A percentile compares a stretch with the other conserved stretches of the same genome.
Evolutionary conservation across 2,329 filamentous ascomycete genomes (phyloP).

Genomic region (Paecilomyces formosus): DNA sequence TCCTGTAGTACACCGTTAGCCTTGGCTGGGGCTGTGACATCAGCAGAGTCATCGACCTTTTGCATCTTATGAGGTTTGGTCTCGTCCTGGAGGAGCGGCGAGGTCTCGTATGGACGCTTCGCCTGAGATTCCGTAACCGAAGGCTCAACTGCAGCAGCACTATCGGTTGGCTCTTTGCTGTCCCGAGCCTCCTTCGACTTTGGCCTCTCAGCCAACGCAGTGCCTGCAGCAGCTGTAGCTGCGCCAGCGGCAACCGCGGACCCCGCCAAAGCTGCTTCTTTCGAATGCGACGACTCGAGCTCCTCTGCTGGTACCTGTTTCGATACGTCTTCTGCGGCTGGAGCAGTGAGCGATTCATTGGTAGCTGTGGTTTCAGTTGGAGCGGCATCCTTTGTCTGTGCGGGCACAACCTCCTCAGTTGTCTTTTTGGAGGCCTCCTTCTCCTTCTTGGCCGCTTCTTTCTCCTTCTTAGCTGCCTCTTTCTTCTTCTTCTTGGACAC

Average conservation of each 20-base stretch:
- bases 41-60: constrained; percentile 21
- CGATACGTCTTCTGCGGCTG: not conserved
- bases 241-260: not conserved
- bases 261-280: not conserved
- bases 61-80: constrained; percentile 27
- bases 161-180: not conserved
- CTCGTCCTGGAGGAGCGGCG: constrained; percentile 21
- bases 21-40: not conserved
- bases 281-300: not conserved
- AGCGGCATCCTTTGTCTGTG: not conserved
- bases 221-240: not conserved
- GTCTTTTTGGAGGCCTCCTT: not conserved
- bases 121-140: constrained; percentile 9
- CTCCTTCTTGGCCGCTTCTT: no score
- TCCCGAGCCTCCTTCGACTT: not conserved
- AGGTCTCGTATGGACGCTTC: constrained; percentile 31
- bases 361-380: not conserved
- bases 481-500: no score
- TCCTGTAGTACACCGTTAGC: not conserved
- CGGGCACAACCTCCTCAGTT: not conserved
- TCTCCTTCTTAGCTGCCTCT: no score
- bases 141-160: constrained; percentile 9
- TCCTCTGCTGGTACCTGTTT: not conserved
- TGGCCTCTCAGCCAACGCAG: not conserved
- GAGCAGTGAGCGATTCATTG: not conserved